phyloP scores from a whole-genome alignment of 2,329 filamentous ascomycete genomes.

The Apiospora malaysiana region DNA sequence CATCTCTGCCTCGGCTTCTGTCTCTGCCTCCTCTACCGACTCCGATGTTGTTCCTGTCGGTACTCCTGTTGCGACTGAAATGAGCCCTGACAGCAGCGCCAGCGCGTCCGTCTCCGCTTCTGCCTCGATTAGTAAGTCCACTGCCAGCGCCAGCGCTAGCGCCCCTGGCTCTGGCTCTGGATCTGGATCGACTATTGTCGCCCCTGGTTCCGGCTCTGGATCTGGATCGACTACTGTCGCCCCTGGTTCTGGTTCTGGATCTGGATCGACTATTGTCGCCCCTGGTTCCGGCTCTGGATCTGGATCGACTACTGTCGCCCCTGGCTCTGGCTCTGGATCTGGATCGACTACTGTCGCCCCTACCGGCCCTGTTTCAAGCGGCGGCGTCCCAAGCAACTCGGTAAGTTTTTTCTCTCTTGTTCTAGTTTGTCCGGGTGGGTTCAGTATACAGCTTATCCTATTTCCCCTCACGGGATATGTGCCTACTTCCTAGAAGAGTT shows the following conservation, averaged over 20 bases:
- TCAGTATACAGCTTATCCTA: too few relatives aligned
- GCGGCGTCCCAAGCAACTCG: neutral
- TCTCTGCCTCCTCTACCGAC: neutral
- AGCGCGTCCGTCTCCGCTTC: neutral
- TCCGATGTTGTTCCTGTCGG: neutral
- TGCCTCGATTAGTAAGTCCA: neutral
- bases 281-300: neutral
- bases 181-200: neutral
- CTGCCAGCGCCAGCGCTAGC: neutral
- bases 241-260: neutral
- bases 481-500: too few relatives aligned
- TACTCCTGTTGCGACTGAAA: neutral
- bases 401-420: too few relatives aligned
- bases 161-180: neutral
- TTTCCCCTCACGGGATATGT: too few relatives aligned
- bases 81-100: neutral
- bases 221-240: too few relatives aligned
- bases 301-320: neutral
- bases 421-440: too few relatives aligned
- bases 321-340: neutral
- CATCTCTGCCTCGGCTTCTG: neutral
- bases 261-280: neutral
- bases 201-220: too few relatives aligned
- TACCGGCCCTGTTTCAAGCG: too few relatives aligned
- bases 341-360: neutral